phyloP scores from a whole-genome alignment of 768 basidiomycete genomes.

The Collybiopsis confluens region DNA sequence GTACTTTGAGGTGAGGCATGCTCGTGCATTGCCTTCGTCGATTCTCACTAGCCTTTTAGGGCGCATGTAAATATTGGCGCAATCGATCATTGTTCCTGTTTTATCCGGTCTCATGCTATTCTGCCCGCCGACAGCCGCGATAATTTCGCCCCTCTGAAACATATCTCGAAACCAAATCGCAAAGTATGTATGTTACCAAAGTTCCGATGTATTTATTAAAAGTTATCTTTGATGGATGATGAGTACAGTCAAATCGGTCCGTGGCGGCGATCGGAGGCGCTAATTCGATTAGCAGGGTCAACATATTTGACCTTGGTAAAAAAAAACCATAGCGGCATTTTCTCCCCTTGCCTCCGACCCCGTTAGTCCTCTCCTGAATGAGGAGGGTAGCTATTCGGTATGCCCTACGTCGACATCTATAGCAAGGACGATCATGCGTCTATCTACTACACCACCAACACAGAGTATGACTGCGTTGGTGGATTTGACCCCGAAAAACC shows the following conservation, averaged over 20 bases:
- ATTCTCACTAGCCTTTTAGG: background rate
- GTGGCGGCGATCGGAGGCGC: background rate
- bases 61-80: background rate
- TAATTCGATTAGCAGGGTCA: background rate
- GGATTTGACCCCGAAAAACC: constrained; percentile 64
- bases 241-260: background rate
- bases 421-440: constrained; percentile 63
- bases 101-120: background rate
- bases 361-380: background rate
- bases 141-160: too few species aligned
- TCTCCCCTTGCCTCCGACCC: background rate
- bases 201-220: too few species aligned
- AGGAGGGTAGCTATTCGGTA: constrained; percentile 17
- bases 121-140: too few species aligned
- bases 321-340: background rate
- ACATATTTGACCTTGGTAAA: background rate
- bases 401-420: constrained; percentile 69
- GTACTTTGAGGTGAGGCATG: constrained; percentile 5
- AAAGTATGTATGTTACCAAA: too few species aligned
- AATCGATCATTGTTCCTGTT: background rate
- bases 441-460: constrained; percentile 70
- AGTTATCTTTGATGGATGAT: background rate
- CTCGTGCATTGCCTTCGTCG: background rate
- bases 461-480: constrained; percentile 52
- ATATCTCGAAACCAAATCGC: too few species aligned